Evolutionary conservation across 208 protist species (phyloP).

Genomic region (Porcisia hertigi): DNA sequence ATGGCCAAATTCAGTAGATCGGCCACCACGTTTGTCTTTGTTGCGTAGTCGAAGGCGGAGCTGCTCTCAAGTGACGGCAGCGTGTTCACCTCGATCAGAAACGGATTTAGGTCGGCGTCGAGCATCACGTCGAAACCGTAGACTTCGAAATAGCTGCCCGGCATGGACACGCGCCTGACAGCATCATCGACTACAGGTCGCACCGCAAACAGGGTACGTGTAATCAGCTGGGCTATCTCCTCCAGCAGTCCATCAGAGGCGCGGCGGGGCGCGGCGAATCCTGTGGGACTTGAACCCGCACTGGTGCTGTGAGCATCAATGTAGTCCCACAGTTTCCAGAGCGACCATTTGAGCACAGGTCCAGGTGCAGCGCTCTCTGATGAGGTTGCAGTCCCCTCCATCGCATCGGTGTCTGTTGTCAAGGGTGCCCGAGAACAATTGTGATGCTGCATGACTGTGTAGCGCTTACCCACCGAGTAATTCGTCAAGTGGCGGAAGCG

Average conservation of each 20-base stretch:
- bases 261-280: not conserved
- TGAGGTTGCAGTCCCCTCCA: not conserved
- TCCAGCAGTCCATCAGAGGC: slow-evolving; percentile 51
- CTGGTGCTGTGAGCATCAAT: slow-evolving; percentile 32
- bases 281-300: not conserved
- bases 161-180: slow-evolving; percentile 24
- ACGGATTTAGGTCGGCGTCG: slow-evolving; percentile 66
- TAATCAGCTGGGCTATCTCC: slow-evolving; percentile 71
- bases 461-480: slow-evolving; percentile 85
- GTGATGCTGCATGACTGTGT: slow-evolving; percentile 20
- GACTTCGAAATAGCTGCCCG: slow-evolving; percentile 84
- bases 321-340: slow-evolving; percentile 64
- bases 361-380: not conserved
- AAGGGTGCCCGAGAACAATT: not conserved
- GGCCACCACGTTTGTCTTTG: slow-evolving; percentile 87
- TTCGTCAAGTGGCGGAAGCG: slow-evolving; percentile 93
- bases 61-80: slow-evolving; percentile 90
- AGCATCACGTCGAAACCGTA: slow-evolving; percentile 94
- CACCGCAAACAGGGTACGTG: slow-evolving; percentile 67
- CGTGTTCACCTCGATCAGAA: slow-evolving; percentile 92
- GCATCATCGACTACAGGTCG: slow-evolving; percentile 40
- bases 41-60: slow-evolving; percentile 83
- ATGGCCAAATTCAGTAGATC: slow-evolving; percentile 88
- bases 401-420: not conserved
- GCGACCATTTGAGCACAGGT: slow-evolving; percentile 70